Evolutionary conservation across 2,329 filamentous ascomycete genomes (phyloP), one percentile per base, ranked within the genome.

Genomic region (Tympanopsis confertula): DNA sequence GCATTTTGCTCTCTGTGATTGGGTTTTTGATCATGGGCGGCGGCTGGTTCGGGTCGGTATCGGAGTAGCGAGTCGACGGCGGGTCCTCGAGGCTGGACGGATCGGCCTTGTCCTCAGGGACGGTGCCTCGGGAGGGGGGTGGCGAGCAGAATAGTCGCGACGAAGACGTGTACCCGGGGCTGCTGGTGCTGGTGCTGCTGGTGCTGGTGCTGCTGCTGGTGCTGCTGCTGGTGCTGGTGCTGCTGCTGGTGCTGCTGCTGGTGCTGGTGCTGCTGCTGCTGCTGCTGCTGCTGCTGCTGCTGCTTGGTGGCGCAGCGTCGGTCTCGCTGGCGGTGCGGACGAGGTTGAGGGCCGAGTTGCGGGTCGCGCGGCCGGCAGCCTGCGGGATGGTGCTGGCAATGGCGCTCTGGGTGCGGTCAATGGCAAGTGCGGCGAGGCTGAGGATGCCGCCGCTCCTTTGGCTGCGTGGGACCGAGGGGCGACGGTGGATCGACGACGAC

Each of bases 1-100:
- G 91, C 91, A 98, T 96, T 61, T 88, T 94, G 71, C 68, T 74
- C 48, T 68, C 61, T 43, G 55, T 51, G 47, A 50, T 60, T 30
- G 54, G 63, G 44, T 59, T 45, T 30, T 48, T 42, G 44, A 53
- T 50, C 49, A 68, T 55, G 35, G 69, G 65, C 43, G 55, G 57
- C 20, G 65, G 66, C 35, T 58, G 58, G 44, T 57, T 67, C 38
- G 67, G 59, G 48, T 76, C 63, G 38, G 72, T 72, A 49, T 71
- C 62, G 40, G 60, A 59, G 51, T 76, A 77, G 14, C 67, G 65
- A 45, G 63, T 60, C 20, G 67, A 69, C 26, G 65, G 65, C 14
- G 61, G 60, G 41, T 66, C 55, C 46, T 56, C 53, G 41, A 50
- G 44, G 39, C 47, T 43, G 26, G 53, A 56, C 32, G 48, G 45